Percentiles rank a stretch among this genome's conserved stretches.
Conservation (phyloP, 179 eudicot species). For the Heliamphora pulchella region DNA sequence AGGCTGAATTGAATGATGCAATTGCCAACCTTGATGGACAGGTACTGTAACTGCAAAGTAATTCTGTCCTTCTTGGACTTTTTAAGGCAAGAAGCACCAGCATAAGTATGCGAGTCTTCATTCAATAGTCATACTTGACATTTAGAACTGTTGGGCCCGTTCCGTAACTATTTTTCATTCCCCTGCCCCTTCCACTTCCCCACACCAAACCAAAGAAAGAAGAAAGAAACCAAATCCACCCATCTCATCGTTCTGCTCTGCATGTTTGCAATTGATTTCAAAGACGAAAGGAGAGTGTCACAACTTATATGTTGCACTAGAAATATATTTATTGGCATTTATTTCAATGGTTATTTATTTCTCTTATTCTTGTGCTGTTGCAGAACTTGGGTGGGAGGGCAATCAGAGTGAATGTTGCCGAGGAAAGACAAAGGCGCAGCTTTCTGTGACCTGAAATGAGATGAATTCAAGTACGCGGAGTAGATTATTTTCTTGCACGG, state of each 20-base stretch:
- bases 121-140: background rate
- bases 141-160: background rate
- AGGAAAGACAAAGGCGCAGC: conserved; percentile 56
- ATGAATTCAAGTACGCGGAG: background rate
- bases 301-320: background rate
- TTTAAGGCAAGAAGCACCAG: background rate
- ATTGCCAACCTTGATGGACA: conserved; percentile 81
- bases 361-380: conserved; percentile 14
- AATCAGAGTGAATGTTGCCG: conserved; percentile 73
- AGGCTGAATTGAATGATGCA: conserved; percentile 76
- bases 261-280: background rate
- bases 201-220: too few relatives aligned
- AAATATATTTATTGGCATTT: background rate
- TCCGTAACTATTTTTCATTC: background rate
- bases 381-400: conserved; percentile 75
- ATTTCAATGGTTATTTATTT: background rate
- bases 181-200: too few relatives aligned
- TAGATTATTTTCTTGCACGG: too few relatives aligned
- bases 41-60: conserved; percentile 31
- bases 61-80: too few relatives aligned
- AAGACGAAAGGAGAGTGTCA: background rate
- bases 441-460: conserved; percentile 27
- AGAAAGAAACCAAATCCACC: background rate
- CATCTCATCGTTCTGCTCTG: background rate
- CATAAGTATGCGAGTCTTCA: background rate